Evolutionary conservation across 2,329 filamentous ascomycete genomes (phyloP).

Genomic region (Diaporthe helianthi): DNA sequence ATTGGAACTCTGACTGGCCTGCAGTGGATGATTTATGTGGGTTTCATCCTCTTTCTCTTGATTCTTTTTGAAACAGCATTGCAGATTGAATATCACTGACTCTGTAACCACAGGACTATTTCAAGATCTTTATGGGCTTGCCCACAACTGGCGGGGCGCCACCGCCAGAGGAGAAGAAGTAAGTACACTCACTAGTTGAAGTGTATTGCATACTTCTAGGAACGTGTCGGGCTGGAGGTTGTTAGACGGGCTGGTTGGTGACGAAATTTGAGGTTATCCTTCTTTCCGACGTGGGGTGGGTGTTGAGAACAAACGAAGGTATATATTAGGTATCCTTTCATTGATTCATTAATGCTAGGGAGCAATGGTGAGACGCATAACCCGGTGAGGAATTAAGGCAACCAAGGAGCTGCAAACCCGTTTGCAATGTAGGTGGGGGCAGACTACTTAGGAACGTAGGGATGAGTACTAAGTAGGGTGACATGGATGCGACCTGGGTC

Average conservation of each 20-base stretch:
- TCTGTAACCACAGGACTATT: constrained; percentile 68
- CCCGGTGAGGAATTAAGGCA: background rate
- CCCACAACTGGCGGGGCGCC: constrained; percentile 79
- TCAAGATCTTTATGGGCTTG: constrained; percentile 89
- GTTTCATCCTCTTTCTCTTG: constrained; percentile 38
- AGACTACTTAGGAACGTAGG: too few species aligned
- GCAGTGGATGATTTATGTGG: constrained; percentile 92
- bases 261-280: background rate
- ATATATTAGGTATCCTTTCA: background rate
- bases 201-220: too few species aligned
- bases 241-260: background rate
- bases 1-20: constrained; percentile 82
- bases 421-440: too few species aligned
- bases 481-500: too few species aligned
- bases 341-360: background rate
- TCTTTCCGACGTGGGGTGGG: background rate
- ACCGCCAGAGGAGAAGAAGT: constrained; percentile 59
- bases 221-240: background rate
- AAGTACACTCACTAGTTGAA: constrained; percentile 36
- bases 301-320: background rate
- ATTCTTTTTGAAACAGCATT: background rate
- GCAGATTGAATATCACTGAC: constrained; percentile 34
- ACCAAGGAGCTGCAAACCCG: too few species aligned
- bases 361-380: background rate
- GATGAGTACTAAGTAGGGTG: too few species aligned